phyloP scores from a whole-genome alignment of 2,329 filamentous ascomycete species.

The Botrytis galanthina region DNA sequence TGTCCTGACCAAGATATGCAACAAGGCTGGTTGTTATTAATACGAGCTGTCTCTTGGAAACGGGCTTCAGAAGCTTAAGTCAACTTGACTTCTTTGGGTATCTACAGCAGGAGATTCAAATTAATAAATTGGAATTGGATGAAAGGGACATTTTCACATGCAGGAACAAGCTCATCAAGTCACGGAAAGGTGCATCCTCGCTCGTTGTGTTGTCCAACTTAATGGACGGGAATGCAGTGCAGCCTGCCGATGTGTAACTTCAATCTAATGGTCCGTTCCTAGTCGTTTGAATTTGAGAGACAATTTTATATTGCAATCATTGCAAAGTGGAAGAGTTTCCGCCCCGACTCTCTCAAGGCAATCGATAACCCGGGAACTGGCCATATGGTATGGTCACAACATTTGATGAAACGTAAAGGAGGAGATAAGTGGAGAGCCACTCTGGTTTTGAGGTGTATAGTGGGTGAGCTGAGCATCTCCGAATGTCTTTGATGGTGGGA shows the following conservation, averaged over 20 bases:
- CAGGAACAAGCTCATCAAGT: conserved; percentile 16
- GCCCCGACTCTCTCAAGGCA: background rate
- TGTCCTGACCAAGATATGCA: background rate
- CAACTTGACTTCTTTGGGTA: background rate
- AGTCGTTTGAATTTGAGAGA: conserved; percentile 2
- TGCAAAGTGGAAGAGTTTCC: background rate
- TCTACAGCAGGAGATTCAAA: background rate
- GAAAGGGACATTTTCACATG: background rate
- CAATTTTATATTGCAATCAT: conserved; percentile 7
- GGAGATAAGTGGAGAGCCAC: background rate
- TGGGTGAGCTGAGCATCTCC: background rate
- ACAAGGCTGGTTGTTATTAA: background rate
- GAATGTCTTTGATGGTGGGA: background rate
- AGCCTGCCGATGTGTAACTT: conserved; percentile 7
- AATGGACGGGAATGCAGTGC: conserved; percentile 14
- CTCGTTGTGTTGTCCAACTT: conserved; percentile 4
- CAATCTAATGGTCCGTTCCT: background rate
- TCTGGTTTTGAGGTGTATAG: background rate
- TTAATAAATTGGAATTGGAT: background rate
- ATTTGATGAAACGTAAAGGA: conserved; percentile 5
- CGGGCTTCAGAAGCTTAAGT: background rate
- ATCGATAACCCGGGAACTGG: background rate
- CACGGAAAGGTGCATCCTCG: conserved; percentile 7
- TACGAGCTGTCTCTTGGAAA: background rate
- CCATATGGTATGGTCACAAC: background rate